Base-by-base conservation (phyloP, 1,284 basidiomycete species). In the Marasmius sp. region DNA sequence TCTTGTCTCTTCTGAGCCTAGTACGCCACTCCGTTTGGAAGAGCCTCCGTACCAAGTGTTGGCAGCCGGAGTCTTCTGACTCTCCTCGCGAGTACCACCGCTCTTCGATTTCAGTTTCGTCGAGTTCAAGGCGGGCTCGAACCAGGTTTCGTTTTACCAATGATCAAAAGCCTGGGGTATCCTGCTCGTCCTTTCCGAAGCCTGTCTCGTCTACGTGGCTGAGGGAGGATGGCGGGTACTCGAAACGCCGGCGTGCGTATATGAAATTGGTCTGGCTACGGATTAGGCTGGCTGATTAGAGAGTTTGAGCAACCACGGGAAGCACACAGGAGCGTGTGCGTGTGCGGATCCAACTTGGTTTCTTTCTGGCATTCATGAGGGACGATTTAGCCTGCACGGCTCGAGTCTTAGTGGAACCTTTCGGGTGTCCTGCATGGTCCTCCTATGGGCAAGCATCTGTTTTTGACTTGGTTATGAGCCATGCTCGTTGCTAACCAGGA, bases 61-160 rank as follows among this genome's bases (percentile, higher is more conserved):
- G 22, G 61, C 37, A 51, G 47, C 51, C 58, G 22, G 41, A 49
- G 61, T 62, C 61, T 52, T 43, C n/a, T 64, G 58, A 58, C 59
- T 60, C 58, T 48, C 56, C 51, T 57, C 22, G 49, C 55, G 39
- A 58, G 56, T 55, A 60, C 59, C 59, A 49, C 48, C 34, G 59
- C 50, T 59, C 41, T 51, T 45, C 53, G 41, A 60, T 49, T 52
- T 58, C 41, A 41, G 54, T 39, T 58, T 41, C 48, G 50, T 50
- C 37, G 48, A 58, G 52, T 43, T 10, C 45, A 47, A 20, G 45
- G 41, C 43, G 22, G 48, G 51, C 50, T 60, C 55, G 58, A 65
- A 60, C 65, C 62, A 62, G 66, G 66, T 55, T 61, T 59, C 51
- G 47, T 62, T 65, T 22, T 27, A 56, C 57, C 54, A 39, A 60